Conservation (phyloP, 345 rosid genomes). For the Erodium maritimum region DNA sequence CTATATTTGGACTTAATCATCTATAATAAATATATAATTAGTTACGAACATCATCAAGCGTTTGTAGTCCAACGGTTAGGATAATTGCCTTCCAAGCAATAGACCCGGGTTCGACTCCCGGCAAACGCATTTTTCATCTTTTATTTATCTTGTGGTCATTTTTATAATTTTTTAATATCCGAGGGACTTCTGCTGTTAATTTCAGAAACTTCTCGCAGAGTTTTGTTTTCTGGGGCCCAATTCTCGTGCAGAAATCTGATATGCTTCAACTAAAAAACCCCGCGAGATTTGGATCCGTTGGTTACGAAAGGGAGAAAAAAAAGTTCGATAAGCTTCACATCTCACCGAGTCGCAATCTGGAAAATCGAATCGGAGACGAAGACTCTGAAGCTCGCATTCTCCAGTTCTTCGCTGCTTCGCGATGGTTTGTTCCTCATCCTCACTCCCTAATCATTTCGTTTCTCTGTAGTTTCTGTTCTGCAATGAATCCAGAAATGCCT, state of each 20-base stretch:
- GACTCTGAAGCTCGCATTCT: background rate
- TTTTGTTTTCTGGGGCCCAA: background rate
- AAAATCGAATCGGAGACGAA: background rate
- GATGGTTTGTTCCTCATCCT: background rate
- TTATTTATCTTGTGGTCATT: background rate
- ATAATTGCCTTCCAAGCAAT: constrained; percentile 86
- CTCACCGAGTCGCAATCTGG: background rate
- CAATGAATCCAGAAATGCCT: background rate
- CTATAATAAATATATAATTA: too few species aligned
- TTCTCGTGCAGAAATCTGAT: too few species aligned
- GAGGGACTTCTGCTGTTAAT: background rate
- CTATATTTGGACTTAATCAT: too few species aligned
- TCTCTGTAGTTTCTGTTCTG: background rate
- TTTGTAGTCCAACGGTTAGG: constrained; percentile 92
- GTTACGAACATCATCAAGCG: too few species aligned
- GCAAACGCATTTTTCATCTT: constrained; percentile 36
- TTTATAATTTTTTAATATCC: too few species aligned
- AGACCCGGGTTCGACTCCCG: constrained; percentile 93
- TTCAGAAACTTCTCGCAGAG: background rate
- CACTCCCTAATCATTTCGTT: too few species aligned
- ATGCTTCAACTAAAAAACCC: background rate
- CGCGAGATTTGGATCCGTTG: constrained; percentile 3
- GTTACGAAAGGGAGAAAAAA: background rate
- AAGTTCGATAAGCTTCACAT: background rate
- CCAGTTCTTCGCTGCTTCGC: background rate